Percentiles rank a stretch among this genome's conserved stretches.
Conservation (phyloP, 1,139 yeast species). For the Kluyveromyces sp. region DNA sequence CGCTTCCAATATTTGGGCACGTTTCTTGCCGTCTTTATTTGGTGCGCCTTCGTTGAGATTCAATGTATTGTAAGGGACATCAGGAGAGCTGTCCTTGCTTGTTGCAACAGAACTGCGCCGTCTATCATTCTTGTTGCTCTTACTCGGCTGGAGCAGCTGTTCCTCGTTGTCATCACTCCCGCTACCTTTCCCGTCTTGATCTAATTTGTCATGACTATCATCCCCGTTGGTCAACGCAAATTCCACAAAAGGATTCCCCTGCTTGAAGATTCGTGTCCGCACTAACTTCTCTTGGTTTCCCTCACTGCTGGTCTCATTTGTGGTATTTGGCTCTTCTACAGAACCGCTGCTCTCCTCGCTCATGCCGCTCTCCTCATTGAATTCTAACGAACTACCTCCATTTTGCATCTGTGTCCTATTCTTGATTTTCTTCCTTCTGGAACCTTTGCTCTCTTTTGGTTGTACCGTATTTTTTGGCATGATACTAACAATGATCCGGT, state of each 20-base stretch:
- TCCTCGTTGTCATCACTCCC: slow-evolving; percentile 16
- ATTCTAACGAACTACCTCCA: background rate
- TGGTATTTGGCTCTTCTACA: background rate
- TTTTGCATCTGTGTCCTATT: background rate
- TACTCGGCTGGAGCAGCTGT: slow-evolving; percentile 15
- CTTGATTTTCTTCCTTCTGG: background rate
- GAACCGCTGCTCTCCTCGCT: background rate
- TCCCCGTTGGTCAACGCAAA: background rate
- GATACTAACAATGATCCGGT: background rate
- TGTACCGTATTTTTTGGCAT: background rate
- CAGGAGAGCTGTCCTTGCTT: slow-evolving; percentile 13
- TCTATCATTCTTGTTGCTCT: slow-evolving; percentile 5
- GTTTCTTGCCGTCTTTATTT: slow-evolving; percentile 8
- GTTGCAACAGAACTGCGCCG: slow-evolving; percentile 10
- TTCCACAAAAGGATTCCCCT: slow-evolving; percentile 29
- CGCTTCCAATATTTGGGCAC: slow-evolving; percentile 58
- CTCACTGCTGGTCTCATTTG: background rate
- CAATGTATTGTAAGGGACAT: slow-evolving; percentile 6
- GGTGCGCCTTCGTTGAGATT: background rate
- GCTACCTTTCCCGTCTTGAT: slow-evolving; percentile 1
- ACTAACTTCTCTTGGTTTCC: slow-evolving; percentile 13
- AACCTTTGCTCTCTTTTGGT: background rate
- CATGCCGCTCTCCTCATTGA: background rate
- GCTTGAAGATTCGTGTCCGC: slow-evolving; percentile 25
- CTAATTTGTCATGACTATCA: background rate